phyloP scores from a whole-genome alignment of 1,284 basidiomycete genomes.

The Ganoderma resinaceum region DNA sequence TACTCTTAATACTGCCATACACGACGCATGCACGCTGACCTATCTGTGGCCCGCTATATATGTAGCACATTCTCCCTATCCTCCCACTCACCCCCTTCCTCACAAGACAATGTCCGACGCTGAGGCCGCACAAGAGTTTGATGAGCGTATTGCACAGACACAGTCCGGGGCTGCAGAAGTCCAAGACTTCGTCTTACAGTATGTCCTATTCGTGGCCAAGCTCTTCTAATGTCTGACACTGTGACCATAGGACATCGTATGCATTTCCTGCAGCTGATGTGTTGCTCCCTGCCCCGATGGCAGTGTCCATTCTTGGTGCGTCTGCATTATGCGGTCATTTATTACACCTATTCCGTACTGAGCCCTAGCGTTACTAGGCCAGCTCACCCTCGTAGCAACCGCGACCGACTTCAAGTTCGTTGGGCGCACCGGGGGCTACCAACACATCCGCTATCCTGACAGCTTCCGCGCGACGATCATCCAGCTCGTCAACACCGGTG shows the following conservation, averaged over 20 bases:
- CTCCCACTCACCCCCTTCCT: too few species aligned
- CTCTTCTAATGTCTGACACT: background rate
- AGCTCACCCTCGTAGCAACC: conserved; percentile 18
- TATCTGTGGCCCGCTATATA: too few species aligned
- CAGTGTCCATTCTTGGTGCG: conserved; percentile 18
- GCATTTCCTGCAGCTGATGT: conserved; percentile 18
- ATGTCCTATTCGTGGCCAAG: background rate
- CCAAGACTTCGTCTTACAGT: conserved; percentile 16
- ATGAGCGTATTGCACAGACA: conserved; percentile 12
- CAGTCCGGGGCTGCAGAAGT: conserved; percentile 15
- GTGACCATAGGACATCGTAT: conserved; percentile 3
- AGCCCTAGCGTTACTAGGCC: background rate
- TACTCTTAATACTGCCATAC: too few species aligned
- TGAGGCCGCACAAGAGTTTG: conserved; percentile 1
- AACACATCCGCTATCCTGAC: conserved; percentile 16
- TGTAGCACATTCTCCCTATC: too few species aligned
- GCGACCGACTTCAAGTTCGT: conserved; percentile 21
- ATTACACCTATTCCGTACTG: background rate
- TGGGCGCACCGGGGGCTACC: conserved; percentile 7
- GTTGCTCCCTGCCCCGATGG: conserved; percentile 19
- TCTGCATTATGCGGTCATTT: background rate
- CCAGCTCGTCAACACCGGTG: conserved; percentile 21
- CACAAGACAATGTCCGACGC: conserved; percentile 2
- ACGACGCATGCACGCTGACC: too few species aligned
- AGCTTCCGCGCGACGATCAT: conserved; percentile 23